Evolutionary conservation across 75 land plant species (phyloP), one percentile per base, ranked within the genome.

Genomic region (Chamaecyparis obtusa): DNA sequence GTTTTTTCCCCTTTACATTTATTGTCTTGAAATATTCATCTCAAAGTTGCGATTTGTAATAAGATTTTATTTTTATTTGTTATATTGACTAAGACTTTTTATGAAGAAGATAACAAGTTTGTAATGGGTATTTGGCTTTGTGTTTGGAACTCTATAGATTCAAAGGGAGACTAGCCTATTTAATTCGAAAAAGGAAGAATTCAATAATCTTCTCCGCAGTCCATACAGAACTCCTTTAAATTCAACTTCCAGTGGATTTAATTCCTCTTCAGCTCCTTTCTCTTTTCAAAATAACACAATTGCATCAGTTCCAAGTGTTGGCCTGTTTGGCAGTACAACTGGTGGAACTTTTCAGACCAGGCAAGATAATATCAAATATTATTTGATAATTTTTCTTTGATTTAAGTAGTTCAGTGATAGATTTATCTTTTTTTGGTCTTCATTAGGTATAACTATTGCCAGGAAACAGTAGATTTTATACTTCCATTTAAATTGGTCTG

Each of bases 161-260:
- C 92, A 91, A 14, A 94, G 90, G 83, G 96, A 95, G 89, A 89
- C 90, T 46, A 91, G 84, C 85, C 87, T 95, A 74, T 85, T 89
- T 10, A 88, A 88, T 85, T 86, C 92, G 46, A 95, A 95, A 80
- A 83, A 89, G 64, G 39, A 24, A 84, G 94, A 95, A 88, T 94
- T 94, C 89, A 91, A 94, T 3, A 92, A 48, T 88, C 85, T 95
- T 33, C 85, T 92, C 13, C 91, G 69, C 1, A 90, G 87, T 77
- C 95, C 95, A 7, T 92, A 89, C 84, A 54, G 49, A 75, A 64
- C 55, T 64, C 56, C 88, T 21, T 11, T 87, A 43, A 86, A 64
- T 86, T 71, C 91, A 60, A 39, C 44, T 77, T 74, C 69, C 9
- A 7, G 86, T 88, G 75, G 30, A 4, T 83, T 69, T 72, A 89